Evolutionary conservation across 2,329 filamentous ascomycete genomes (phyloP).

Genomic region (Monilinia aucupariae): DNA sequence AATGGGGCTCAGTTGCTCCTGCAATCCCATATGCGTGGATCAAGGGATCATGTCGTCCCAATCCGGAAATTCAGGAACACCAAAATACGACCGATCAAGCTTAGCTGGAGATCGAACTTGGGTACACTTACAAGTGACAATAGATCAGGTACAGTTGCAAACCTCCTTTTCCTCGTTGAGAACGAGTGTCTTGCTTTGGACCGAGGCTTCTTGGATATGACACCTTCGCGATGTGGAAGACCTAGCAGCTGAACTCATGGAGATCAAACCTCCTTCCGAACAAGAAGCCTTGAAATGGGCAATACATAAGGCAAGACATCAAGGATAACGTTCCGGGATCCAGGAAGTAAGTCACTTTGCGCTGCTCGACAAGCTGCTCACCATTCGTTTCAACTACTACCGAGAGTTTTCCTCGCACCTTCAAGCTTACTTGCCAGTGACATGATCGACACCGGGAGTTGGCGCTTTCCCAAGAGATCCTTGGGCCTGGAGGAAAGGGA

Average conservation of each 20-base stretch:
- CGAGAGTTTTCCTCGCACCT: not conserved
- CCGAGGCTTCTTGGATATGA: slow-evolving; percentile 4
- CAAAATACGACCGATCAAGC: not conserved
- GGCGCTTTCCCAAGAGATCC: slow-evolving; percentile 4
- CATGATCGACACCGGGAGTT: slow-evolving; percentile 19
- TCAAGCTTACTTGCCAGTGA: slow-evolving; percentile 10
- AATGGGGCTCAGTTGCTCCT: slow-evolving; percentile 4
- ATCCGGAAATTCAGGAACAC: not conserved
- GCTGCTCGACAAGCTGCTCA: slow-evolving; percentile 9
- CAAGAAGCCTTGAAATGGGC: not conserved
- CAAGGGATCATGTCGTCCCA: not conserved
- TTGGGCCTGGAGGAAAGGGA: not conserved
- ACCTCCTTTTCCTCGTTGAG: not conserved
- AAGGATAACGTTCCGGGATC: slow-evolving; percentile 1
- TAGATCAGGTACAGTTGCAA: not conserved
- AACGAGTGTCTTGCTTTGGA: slow-evolving; percentile 6
- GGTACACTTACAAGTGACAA: not conserved
- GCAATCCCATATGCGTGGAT: not conserved
- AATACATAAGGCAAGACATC: slow-evolving; percentile 14
- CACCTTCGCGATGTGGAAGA: slow-evolving; percentile 12
- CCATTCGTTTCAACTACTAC: slow-evolving; percentile 14
- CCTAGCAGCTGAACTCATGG: slow-evolving; percentile 13
- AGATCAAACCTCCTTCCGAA: slow-evolving; percentile 4
- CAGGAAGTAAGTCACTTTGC: not conserved
- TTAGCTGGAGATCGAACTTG: not conserved